A percentile compares a stretch with the other conserved stretches of the same genome.
phyloP scores from a whole-genome alignment of 2,329 filamentous ascomycete genomes.

The Basipetospora chlamydospora region DNA sequence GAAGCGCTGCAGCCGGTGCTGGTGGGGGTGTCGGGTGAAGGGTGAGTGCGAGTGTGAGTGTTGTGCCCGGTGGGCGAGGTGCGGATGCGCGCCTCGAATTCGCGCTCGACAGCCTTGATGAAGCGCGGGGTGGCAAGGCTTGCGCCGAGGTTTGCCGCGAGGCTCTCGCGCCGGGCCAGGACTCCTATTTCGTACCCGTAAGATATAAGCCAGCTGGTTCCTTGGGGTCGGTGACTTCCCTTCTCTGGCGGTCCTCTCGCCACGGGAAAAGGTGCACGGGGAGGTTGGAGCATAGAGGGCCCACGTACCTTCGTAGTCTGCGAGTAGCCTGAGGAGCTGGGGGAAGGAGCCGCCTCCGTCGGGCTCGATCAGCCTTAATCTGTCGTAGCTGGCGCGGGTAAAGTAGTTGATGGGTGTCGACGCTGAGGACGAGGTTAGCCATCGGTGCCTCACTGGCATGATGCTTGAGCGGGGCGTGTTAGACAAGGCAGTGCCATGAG shows the following conservation, averaged over 20 bases:
- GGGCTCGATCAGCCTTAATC: constrained; percentile 35
- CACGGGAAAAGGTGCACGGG: no score
- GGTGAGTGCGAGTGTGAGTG: no score
- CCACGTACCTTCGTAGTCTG: constrained; percentile 55
- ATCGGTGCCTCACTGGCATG: no score
- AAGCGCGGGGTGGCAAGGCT: constrained; percentile 70
- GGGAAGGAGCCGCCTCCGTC: constrained; percentile 55
- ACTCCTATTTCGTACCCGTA: constrained; percentile 49
- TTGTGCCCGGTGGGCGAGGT: constrained; percentile 36
- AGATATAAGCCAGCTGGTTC: no score
- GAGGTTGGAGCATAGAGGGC: no score
- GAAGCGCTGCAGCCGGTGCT: no score
- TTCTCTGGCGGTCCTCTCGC: no score
- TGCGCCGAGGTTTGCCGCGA: constrained; percentile 73
- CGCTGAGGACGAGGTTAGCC: no score
- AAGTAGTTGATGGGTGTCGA: constrained; percentile 41
- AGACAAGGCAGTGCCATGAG: no score
- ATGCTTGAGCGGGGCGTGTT: no score
- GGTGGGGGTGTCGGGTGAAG: no score
- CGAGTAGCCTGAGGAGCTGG: constrained; percentile 56
- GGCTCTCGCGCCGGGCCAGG: constrained; percentile 70
- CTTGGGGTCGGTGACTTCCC: no score
- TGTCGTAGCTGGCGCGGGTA: constrained; percentile 26
- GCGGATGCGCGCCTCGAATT: constrained; percentile 69
- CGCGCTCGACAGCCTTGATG: constrained; percentile 70